Base-by-base conservation (phyloP, 331 rosid genomes). In the Malus hybrid region DNA sequence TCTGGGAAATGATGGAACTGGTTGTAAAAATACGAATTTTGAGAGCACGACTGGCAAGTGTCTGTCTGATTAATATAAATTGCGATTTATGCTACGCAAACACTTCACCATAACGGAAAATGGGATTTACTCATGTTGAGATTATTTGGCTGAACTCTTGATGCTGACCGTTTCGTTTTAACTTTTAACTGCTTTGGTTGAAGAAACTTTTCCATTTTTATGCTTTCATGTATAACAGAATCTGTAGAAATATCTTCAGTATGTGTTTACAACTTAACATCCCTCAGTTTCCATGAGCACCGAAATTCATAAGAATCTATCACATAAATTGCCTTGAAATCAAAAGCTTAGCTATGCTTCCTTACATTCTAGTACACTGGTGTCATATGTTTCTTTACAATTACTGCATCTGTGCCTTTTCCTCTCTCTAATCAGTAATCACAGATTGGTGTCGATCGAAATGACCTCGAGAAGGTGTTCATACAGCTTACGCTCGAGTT, bases 401-500 rank as follows among this genome's bases (percentile, higher is more conserved):
- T 76, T 19, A 63, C 70, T 39, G 66, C 55, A 66, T 67, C 76
- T 61, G 22, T 70, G 29, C 16, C 4, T 31, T 74, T 22, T 32
- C 20, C 36, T 6, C 50, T 42, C 24, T 39, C 22, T 64, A 54
- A 33, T n/a, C n/a, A n/a, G n/a, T n/a, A n/a, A n/a, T 70, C 62
- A 11, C 90, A 91, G 98, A 90, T 91, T 68, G 96, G 96, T 3
- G 86, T 91, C 69, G 97, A 93, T 81, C 84, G 76, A 57, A 86
- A 87, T 34, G 88, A 91, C 73, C 60, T 82, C 10, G 73, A 78
- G 75, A 93, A 90, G 86, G 86, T 78, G 78, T 93, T 93, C 79
- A 76, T 86, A 82, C 98, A 93, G 83, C 93, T 91, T 76, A 91
- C 98, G 78, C 90, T 93, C 6, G 98, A 93, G 82, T 85, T 93